Evolutionary conservation across 345 rosid genomes (phyloP).

Genomic region (Syzygium aromaticum): DNA sequence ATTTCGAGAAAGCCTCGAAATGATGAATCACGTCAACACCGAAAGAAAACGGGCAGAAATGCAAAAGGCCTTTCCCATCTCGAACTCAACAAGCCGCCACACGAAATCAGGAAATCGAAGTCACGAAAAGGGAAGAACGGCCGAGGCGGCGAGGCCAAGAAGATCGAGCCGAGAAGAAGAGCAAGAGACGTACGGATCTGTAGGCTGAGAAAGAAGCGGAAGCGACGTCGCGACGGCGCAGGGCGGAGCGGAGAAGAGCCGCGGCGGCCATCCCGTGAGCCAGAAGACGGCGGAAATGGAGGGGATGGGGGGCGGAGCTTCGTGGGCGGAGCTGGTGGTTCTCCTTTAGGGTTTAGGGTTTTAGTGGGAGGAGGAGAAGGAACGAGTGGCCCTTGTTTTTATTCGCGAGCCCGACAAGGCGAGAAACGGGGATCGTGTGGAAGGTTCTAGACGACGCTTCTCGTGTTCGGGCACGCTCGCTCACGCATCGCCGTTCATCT

Average conservation of each 20-base stretch:
- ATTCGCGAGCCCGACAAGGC: neutral
- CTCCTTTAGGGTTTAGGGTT: neutral
- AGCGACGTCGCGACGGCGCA: slow-evolving; percentile 62
- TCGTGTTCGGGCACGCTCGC: neutral
- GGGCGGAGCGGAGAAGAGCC: slow-evolving; percentile 42
- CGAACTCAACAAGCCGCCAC: too few relatives aligned
- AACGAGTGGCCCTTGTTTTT: neutral
- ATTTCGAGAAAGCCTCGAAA: neutral
- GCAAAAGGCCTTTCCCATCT: neutral
- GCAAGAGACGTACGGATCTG: slow-evolving; percentile 41
- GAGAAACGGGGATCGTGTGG: neutral
- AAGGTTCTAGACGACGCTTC: neutral
- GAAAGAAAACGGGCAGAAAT: neutral
- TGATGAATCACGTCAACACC: neutral
- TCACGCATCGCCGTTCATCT: neutral
- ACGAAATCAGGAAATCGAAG: too few relatives aligned
- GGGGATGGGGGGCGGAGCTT: neutral
- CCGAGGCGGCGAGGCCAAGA: too few relatives aligned
- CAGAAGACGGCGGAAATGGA: neutral
- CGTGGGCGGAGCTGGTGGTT: neutral
- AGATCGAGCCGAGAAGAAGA: neutral
- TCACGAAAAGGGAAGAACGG: neutral
- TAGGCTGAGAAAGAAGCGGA: slow-evolving; percentile 46
- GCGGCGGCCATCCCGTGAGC: slow-evolving; percentile 45
- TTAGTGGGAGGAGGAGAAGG: neutral